Percentiles rank a stretch among this genome's conserved stretches.
phyloP scores from a whole-genome alignment of 225 moss, liverwort and hornwort species.

The Marchantia paleacea region DNA sequence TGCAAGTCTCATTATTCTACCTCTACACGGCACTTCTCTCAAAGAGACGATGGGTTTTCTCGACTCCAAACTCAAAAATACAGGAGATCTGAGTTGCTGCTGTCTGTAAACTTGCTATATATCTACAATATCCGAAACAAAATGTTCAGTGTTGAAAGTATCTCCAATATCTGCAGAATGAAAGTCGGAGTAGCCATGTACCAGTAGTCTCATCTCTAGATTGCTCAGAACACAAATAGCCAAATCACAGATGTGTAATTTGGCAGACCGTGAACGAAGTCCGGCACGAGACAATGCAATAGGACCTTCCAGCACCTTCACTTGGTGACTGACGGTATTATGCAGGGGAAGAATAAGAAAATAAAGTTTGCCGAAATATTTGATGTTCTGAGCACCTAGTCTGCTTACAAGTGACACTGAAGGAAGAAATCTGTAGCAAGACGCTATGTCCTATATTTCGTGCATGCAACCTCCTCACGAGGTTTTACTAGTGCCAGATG shows the following conservation, averaged over 20 bases:
- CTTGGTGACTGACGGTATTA: background rate
- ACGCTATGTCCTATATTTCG: background rate
- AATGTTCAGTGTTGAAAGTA: too few relatives aligned
- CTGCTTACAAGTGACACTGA: background rate
- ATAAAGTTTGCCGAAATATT: background rate
- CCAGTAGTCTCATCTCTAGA: background rate
- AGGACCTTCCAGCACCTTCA: background rate
- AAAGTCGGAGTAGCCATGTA: background rate
- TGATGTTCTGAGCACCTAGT: background rate
- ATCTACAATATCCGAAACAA: too few relatives aligned
- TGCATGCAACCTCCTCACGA: background rate
- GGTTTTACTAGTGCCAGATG: background rate
- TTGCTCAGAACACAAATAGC: background rate
- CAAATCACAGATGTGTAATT: background rate
- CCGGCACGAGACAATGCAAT: background rate
- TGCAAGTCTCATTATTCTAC: background rate
- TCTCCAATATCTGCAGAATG: background rate
- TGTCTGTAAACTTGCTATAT: too few relatives aligned
- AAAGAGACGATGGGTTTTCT: background rate
- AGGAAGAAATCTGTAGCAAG: background rate
- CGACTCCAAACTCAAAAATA: background rate
- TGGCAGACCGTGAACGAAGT: background rate
- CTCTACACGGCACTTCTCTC: background rate
- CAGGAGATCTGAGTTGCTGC: background rate
- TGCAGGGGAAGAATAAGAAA: background rate